These are phyloP conservation scores for Backusella parvicylindrica DNA, from an alignment of 192 early-diverging fungal species.

Conservation along the genomic window DNA sequence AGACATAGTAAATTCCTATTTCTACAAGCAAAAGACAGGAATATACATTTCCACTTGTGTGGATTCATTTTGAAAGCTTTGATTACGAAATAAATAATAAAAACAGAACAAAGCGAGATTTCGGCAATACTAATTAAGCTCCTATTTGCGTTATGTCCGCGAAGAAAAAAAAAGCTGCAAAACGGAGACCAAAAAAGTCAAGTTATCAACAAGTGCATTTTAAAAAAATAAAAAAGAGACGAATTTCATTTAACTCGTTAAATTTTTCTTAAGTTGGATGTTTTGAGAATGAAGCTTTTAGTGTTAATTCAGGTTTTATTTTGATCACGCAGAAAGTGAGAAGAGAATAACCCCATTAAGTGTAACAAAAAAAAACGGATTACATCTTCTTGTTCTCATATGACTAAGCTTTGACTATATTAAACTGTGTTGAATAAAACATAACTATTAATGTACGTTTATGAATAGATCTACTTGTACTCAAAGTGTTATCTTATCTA, in stretches of 20 bases:
- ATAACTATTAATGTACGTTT: background rate
- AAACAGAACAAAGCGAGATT: background rate
- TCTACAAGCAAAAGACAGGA: background rate
- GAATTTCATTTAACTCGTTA: background rate
- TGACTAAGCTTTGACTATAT: background rate
- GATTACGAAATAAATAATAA: background rate
- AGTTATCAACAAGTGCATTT: background rate
- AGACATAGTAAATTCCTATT: background rate
- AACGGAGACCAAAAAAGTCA: background rate
- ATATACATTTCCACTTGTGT: background rate
- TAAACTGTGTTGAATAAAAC: background rate
- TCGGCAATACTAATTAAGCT: background rate
- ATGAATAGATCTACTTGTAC: background rate
- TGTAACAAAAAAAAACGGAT: background rate
- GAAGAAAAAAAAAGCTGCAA: background rate
- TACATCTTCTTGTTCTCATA: background rate
- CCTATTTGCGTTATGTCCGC: background rate
- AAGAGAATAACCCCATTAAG: background rate
- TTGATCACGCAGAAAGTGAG: background rate
- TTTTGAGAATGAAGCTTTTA: background rate
- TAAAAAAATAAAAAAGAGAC: background rate
- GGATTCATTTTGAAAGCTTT: background rate
- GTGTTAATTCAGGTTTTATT: background rate
- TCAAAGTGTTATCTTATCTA: background rate
- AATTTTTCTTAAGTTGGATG: background rate